Conservation (phyloP, 2,329 filamentous ascomycete species). For the Zasmidium citrigriseum region DNA sequence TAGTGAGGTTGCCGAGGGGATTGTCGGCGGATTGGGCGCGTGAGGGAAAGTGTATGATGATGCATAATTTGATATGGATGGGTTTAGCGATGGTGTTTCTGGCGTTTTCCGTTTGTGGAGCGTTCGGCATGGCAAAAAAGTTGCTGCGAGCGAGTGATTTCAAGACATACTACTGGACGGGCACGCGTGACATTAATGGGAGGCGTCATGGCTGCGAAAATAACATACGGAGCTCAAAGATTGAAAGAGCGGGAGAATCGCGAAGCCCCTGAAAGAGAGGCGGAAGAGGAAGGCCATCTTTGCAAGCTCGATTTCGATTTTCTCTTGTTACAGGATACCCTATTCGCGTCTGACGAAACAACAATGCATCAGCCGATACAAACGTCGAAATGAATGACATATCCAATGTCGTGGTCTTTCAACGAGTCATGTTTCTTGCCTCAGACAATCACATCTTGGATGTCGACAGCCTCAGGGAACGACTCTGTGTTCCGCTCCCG, state of each 20-base stretch:
- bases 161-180: no score
- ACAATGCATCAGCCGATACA: neutral
- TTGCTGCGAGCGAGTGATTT: neutral
- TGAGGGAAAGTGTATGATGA: constrained; percentile 8
- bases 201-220: neutral
- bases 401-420: neutral
- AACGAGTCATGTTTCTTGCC: neutral
- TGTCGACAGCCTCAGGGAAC: constrained; percentile 20
- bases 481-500: constrained; percentile 24
- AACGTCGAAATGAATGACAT: neutral
- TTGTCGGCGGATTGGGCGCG: neutral
- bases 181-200: neutral
- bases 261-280: no score
- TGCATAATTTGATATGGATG: no score
- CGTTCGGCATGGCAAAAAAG: neutral
- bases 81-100: constrained; percentile 10
- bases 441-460: constrained; percentile 21
- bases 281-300: neutral
- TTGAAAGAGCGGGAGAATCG: neutral
- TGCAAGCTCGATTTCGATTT: neutral
- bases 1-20: constrained; percentile 15
- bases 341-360: neutral
- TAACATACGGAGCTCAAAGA: neutral
- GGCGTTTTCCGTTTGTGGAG: constrained; percentile 2
- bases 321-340: neutral